Percentiles rank a stretch among this genome's conserved stretches.
These are phyloP conservation scores for Pyrenochaeta sp. DNA, from an alignment of 2,329 filamentous ascomycete genomes.

Conservation along the genomic window DNA sequence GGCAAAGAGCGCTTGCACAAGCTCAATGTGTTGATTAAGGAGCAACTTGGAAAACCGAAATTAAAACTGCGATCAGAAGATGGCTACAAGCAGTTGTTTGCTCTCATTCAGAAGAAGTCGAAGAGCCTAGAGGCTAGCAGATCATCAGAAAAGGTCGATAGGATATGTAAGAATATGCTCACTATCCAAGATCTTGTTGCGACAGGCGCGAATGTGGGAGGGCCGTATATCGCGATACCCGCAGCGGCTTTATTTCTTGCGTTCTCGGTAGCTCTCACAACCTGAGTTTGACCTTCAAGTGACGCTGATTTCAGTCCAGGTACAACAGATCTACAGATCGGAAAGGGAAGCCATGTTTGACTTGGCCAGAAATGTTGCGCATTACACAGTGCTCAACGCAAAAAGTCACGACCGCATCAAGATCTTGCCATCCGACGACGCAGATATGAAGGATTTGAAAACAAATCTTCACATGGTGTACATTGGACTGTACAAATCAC, in stretches of 20 bases:
- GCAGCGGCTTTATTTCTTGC: slow-evolving; percentile 24
- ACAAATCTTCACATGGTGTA: slow-evolving; percentile 18
- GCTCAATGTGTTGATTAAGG: slow-evolving; percentile 17
- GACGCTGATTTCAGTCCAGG: slow-evolving; percentile 4
- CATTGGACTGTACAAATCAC: slow-evolving; percentile 20
- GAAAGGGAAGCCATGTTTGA: slow-evolving; percentile 21
- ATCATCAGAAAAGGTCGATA: slow-evolving; percentile 14
- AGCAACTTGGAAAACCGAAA: slow-evolving; percentile 18
- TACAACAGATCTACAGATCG: slow-evolving; percentile 20
- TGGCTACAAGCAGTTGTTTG: slow-evolving; percentile 17
- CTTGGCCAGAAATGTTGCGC: slow-evolving; percentile 17
- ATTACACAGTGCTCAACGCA: slow-evolving; percentile 20
- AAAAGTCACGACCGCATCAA: slow-evolving; percentile 17
- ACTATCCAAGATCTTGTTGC: slow-evolving; percentile 21
- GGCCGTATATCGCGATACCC: slow-evolving; percentile 26
- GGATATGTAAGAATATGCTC: slow-evolving; percentile 19
- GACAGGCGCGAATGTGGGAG: slow-evolving; percentile 20
- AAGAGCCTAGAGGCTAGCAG: slow-evolving; percentile 9
- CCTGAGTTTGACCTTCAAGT: too few relatives aligned
- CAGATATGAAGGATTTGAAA: slow-evolving; percentile 19
- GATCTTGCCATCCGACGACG: slow-evolving; percentile 10
- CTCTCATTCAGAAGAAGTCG: slow-evolving; percentile 16
- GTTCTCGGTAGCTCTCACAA: slow-evolving; percentile 16
- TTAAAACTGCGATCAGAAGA: slow-evolving; percentile 22
- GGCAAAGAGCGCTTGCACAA: slow-evolving; percentile 22